Conservation (phyloP, 805 yeast species). For the Candida xiaguanensis region DNA sequence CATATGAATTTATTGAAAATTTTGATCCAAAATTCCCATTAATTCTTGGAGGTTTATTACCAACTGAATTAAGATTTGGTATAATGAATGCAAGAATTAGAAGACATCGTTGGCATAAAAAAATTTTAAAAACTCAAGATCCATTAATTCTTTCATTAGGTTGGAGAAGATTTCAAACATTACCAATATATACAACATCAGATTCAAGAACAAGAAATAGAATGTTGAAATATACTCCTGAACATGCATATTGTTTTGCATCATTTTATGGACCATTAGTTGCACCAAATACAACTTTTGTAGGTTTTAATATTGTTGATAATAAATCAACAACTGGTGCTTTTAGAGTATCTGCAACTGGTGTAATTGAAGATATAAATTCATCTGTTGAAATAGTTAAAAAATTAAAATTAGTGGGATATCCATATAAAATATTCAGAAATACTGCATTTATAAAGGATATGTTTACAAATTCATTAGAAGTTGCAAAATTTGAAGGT, state of each 20-base stretch:
- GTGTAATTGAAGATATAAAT: slow-evolving; percentile 91
- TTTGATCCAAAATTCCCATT: slow-evolving; percentile 84
- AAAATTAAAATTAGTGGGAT: slow-evolving; percentile 90
- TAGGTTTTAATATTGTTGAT: slow-evolving; percentile 89
- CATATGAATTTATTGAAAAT: slow-evolving; percentile 86
- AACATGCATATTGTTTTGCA: slow-evolving; percentile 94
- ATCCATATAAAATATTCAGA: slow-evolving; percentile 88
- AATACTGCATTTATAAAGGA: slow-evolving; percentile 97
- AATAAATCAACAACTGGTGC: slow-evolving; percentile 80
- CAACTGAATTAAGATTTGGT: slow-evolving; percentile 92
- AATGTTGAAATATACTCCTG: slow-evolving; percentile 97
- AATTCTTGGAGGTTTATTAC: slow-evolving; percentile 83
- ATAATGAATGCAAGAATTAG: slow-evolving; percentile 89
- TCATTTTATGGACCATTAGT: slow-evolving; percentile 96
- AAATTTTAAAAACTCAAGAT: slow-evolving; percentile 90
- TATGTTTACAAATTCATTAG: slow-evolving; percentile 89
- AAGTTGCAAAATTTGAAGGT: slow-evolving; percentile 97
- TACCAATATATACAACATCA: slow-evolving; percentile 92
- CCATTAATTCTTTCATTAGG: slow-evolving; percentile 92
- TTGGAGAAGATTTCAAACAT: slow-evolving; percentile 97
- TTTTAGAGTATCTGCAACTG: slow-evolving; percentile 95
- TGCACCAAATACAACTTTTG: slow-evolving; percentile 95
- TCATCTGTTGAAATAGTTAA: slow-evolving; percentile 89
- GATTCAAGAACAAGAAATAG: slow-evolving; percentile 97
- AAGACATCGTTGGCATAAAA: slow-evolving; percentile 98